Conservation (phyloP, 2,329 filamentous ascomycete genomes). For the Dendryphion nanum region DNA sequence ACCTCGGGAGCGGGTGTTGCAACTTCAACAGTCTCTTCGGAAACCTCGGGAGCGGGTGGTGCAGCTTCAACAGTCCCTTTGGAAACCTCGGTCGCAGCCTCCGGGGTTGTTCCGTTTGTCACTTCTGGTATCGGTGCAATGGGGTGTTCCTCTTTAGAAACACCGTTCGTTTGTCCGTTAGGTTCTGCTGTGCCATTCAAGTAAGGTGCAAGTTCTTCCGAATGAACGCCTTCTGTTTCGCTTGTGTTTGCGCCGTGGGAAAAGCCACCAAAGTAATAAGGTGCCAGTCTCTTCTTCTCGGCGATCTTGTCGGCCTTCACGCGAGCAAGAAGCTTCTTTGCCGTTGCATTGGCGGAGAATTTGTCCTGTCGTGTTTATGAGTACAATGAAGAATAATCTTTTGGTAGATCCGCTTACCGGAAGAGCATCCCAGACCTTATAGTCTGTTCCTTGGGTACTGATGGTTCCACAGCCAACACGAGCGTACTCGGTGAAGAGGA, state of each 20-base stretch:
- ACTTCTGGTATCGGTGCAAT: no score
- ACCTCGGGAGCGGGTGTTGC: no score
- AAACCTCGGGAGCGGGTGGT: no score
- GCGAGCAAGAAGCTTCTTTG: constrained; percentile 31
- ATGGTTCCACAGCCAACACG: constrained; percentile 35
- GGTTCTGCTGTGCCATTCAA: constrained; percentile 10
- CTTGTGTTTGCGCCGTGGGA: constrained; percentile 30
- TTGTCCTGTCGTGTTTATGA: constrained; percentile 27
- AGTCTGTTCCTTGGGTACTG: constrained; percentile 35
- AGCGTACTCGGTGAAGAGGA: constrained; percentile 40
- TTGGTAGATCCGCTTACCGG: constrained; percentile 20
- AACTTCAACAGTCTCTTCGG: no score
- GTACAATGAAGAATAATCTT: neutral
- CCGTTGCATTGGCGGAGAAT: constrained; percentile 36
- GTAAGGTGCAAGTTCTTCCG: constrained; percentile 23
- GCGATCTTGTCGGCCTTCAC: constrained; percentile 29
- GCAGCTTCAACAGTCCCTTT: no score
- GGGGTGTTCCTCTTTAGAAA: no score
- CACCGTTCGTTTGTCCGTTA: no score
- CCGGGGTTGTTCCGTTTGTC: no score
- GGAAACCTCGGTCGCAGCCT: no score
- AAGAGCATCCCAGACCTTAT: constrained; percentile 39
- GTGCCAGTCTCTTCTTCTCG: constrained; percentile 33
- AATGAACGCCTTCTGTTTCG: constrained; percentile 28
- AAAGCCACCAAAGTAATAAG: constrained; percentile 35